Base-by-base conservation (phyloP, 257 asterid genomes). In the Solanum piurae region DNA sequence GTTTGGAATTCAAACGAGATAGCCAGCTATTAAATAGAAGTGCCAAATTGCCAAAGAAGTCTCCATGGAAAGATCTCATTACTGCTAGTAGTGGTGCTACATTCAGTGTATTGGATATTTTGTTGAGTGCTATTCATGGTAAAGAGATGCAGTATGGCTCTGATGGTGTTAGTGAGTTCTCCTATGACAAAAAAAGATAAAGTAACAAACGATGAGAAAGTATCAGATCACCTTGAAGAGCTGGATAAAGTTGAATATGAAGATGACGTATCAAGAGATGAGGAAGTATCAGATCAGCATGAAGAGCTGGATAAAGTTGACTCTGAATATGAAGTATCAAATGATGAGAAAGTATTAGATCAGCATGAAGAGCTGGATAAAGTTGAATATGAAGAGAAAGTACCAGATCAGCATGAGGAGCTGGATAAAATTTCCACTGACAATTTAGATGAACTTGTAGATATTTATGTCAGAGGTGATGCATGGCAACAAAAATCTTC, bases 91-190 rank as follows among this genome's bases (percentile, higher is more conserved):
- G 82, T 71, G 87, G 66, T 87, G 79, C 89, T 68, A 87, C 89
- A 88, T 93, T 95, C 91, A 85, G 46, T 34, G 89, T 94, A 6
- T 91, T 95, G 37, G 93, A 94, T 88, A 83, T 93, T 87, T 58
- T 89, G 75, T 55, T 83, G 66, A 88, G 85, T 86, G 87, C 21
- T 27, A 82, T 77, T 90, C 86, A 90, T 88, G 89, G 58, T 60
- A 79, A 40, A 87, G 94, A 91, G 84, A 69, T 83, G 49, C 86
- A 82, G 58, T 74, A 89, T 14, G 85, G 31, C 83, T 75, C 91
- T 64, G 91, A 90, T 77, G 87, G 5, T 62, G 86, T 36, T 58
- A 31, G 86, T 33, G 71, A 80, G 83, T 86, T 89, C 49, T 3
- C 42, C 89, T 66, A 68, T 79, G 91, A 73, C 44, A 72, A 86